Base-by-base conservation (phyloP, 345 rosid species). In the Eucalyptus curtisii region DNA sequence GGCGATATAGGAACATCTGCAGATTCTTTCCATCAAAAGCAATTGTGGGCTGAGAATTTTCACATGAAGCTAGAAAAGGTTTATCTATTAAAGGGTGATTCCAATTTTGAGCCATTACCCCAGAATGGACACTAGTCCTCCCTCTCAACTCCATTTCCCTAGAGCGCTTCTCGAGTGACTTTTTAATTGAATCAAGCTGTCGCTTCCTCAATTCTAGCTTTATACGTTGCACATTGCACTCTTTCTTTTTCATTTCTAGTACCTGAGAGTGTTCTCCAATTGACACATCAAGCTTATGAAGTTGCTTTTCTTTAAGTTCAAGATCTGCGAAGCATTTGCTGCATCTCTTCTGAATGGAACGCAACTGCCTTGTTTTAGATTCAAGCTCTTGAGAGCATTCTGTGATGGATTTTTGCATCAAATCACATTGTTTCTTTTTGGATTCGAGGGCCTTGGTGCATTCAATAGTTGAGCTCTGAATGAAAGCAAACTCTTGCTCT, bases 1-100 rank as follows among this genome's bases (percentile, higher is more conserved):
- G 90, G 87, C 90, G 93, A 88, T 71, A 92, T 55, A 93, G 88
- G 90, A 93, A 90, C 40, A 93, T 61, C 89, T 91, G 92, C 90
- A 94, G 85, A 9, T 88, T 90, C 87, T 86, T 92, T 87, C 91
- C 93, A 88, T 92, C 91, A 47, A 42, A 16, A 55, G 50, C 57
- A 47, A 89, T 84, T 5, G 47, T 31, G 57, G 87, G 71, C 33
- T 59, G 89, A 33, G 64, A 19, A 68, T 68, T 33, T 68, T 16
- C 13, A 33, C 80, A 68, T 33, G 80, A 68, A 68, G 44, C 80
- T 33, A 68, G 80, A 68, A 33, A 49, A 22, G 48, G 50, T 16
- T 31, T 49, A 48, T 49, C 17, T 12, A 37, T 53, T 37, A 49
- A 80, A 48, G 44, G 27, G 82, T 6, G 13, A 19, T 71, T 71